phyloP scores from a whole-genome alignment of 441 rosid species.

The Pelargonium exstipulatum region DNA sequence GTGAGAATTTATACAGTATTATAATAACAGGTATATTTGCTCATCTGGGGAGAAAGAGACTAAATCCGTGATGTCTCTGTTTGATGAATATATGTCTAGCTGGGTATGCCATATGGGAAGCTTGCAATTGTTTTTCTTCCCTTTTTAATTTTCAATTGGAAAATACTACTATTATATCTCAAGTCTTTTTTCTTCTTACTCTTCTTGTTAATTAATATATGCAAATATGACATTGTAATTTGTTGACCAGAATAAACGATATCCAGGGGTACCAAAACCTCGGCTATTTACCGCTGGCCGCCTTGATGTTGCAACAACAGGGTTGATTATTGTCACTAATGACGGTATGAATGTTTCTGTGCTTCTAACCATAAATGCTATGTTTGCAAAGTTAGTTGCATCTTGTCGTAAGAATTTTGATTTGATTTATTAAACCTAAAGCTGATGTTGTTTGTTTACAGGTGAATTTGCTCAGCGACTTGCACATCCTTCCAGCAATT shows the following conservation, averaged over 20 bases:
- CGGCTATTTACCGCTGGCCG: slow-evolving; percentile 94
- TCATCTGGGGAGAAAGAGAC: slow-evolving; percentile 78
- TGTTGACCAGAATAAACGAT: slow-evolving; percentile 48
- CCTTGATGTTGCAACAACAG: slow-evolving; percentile 90
- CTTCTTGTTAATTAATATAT: not conserved
- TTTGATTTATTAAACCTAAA: slow-evolving; percentile 14
- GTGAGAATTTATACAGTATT: slow-evolving; percentile 2
- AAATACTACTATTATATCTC: not conserved
- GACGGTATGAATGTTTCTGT: slow-evolving; percentile 45
- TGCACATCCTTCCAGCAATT: slow-evolving; percentile 79
- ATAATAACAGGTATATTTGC: slow-evolving; percentile 69
- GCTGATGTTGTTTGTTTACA: slow-evolving; percentile 29
- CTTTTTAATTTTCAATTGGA: not conserved
- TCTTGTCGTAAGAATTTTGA: slow-evolving; percentile 9
- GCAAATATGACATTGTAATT: slow-evolving; percentile 15
- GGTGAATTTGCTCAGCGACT: slow-evolving; percentile 83
- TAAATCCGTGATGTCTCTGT: slow-evolving; percentile 57
- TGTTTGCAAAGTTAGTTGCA: not conserved
- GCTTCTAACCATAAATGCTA: not conserved
- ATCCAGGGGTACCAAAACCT: slow-evolving; percentile 68
- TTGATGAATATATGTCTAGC: slow-evolving; percentile 57
- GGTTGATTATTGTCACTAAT: slow-evolving; percentile 74
- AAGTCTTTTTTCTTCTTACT: slow-evolving; percentile 1
- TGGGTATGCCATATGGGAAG: slow-evolving; percentile 47
- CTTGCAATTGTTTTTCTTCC: slow-evolving; percentile 6